Percentiles rank a stretch among this genome's conserved stretches.
Conservation (phyloP, 805 yeast genomes). For the Nakazawaea ernobii region DNA sequence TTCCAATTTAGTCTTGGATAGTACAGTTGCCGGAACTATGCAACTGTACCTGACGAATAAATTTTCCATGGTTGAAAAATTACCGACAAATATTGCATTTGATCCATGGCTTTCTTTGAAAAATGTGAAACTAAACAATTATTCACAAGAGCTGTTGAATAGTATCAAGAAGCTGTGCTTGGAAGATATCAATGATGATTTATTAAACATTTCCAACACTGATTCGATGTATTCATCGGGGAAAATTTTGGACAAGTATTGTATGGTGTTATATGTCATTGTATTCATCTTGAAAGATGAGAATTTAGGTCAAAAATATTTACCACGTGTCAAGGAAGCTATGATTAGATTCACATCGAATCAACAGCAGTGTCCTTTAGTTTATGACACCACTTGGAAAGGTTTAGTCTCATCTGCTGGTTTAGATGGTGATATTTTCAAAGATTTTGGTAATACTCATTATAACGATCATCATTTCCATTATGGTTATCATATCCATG, state of each 20-base stretch:
- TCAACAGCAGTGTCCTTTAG: constrained; percentile 60
- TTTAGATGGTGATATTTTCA: constrained; percentile 37
- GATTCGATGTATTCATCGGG: constrained; percentile 86
- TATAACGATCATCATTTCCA: constrained; percentile 78
- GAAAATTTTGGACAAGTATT: constrained; percentile 82
- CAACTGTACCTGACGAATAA: constrained; percentile 33
- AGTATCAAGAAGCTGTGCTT: constrained; percentile 38
- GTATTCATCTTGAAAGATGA: constrained; percentile 57
- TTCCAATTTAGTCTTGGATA: constrained; percentile 31
- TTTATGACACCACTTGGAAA: constrained; percentile 70
- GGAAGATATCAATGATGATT: constrained; percentile 47
- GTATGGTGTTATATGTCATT: constrained; percentile 70
- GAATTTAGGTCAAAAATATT: constrained; percentile 41
- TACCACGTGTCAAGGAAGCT: constrained; percentile 57
- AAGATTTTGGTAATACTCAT: constrained; percentile 69
- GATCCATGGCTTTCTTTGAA: constrained; percentile 55
- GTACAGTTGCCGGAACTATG: constrained; percentile 53
- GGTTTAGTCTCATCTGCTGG: constrained; percentile 69
- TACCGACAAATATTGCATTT: constrained; percentile 29
- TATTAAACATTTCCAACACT: constrained; percentile 42
- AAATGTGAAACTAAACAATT: not conserved
- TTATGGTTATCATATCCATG: constrained; percentile 68
- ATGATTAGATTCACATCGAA: constrained; percentile 62
- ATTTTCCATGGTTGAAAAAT: constrained; percentile 23
- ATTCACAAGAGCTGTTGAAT: constrained; percentile 19